These are phyloP conservation scores for Pueraria montana DNA, from an alignment of 306 rosid genomes.

Conservation along the genomic window DNA sequence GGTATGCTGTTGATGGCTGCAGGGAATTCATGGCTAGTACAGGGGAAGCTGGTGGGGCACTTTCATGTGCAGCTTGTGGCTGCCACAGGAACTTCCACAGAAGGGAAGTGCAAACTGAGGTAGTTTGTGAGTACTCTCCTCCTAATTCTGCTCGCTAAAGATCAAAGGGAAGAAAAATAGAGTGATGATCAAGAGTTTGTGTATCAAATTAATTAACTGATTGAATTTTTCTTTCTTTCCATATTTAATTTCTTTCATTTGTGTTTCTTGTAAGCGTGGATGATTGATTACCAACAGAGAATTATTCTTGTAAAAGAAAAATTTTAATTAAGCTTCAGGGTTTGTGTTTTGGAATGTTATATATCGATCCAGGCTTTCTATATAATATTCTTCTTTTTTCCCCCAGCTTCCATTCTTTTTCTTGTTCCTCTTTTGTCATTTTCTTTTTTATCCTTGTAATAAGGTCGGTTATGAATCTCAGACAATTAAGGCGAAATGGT, in stretches of 20 bases:
- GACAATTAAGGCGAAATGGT: not conserved
- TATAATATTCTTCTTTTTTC: not conserved
- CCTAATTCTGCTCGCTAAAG: slow-evolving; percentile 57
- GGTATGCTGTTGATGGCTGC: slow-evolving; percentile 94
- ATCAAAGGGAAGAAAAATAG: not conserved
- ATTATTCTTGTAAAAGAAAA: slow-evolving; percentile 43
- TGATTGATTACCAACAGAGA: slow-evolving; percentile 27
- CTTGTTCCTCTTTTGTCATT: not conserved
- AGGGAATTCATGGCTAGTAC: slow-evolving; percentile 82
- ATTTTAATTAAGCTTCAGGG: slow-evolving; percentile 28
- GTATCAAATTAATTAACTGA: slow-evolving; percentile 50
- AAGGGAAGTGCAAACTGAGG: slow-evolving; percentile 87
- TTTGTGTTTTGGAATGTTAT: slow-evolving; percentile 33
- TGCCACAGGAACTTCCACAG: slow-evolving; percentile 90
- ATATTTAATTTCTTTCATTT: slow-evolving; percentile 6
- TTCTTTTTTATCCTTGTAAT: not conserved
- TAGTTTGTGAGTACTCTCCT: slow-evolving; percentile 93
- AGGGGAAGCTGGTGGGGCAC: slow-evolving; percentile 67
- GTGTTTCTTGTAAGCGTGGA: slow-evolving; percentile 47
- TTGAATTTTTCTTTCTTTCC: slow-evolving; percentile 36
- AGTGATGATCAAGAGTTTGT: slow-evolving; percentile 17
- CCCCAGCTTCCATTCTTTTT: not conserved
- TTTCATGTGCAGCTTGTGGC: slow-evolving; percentile 89
- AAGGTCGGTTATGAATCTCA: not conserved
- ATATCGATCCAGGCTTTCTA: not conserved